Evolutionary conservation across 2,329 filamentous ascomycete species (phyloP).

Genomic region (Paraphoma chrysanthemicola): DNA sequence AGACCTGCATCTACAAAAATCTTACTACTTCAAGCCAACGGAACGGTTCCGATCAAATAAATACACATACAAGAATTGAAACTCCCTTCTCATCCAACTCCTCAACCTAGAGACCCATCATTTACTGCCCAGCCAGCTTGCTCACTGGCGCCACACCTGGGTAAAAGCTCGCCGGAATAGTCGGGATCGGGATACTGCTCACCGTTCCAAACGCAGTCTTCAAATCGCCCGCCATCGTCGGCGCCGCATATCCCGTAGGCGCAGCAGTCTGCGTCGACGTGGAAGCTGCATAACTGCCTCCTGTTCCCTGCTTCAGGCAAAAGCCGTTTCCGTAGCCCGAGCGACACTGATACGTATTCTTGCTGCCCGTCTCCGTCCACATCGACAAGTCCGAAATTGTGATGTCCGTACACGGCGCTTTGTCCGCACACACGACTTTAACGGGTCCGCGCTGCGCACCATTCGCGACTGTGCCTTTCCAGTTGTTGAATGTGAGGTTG

Average conservation of each 20-base stretch:
- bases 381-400: slow-evolving; percentile 60
- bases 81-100: neutral
- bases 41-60: too few species aligned
- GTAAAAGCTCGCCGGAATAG: slow-evolving; percentile 50
- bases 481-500: slow-evolving; percentile 63
- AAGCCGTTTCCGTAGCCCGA: slow-evolving; percentile 58
- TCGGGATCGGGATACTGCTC: slow-evolving; percentile 51
- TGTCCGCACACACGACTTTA: slow-evolving; percentile 59
- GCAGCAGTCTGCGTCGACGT: slow-evolving; percentile 45
- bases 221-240: slow-evolving; percentile 46
- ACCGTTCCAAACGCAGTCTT: slow-evolving; percentile 38
- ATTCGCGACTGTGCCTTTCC: slow-evolving; percentile 62
- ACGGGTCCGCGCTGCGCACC: slow-evolving; percentile 61
- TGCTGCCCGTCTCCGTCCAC: slow-evolving; percentile 57
- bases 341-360: slow-evolving; percentile 55
- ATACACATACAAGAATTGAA: neutral
- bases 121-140: slow-evolving; percentile 25
- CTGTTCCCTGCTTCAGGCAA: slow-evolving; percentile 51
- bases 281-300: slow-evolving; percentile 36
- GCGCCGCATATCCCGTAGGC: slow-evolving; percentile 48
- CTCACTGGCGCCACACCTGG: slow-evolving; percentile 45
- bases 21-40: too few species aligned
- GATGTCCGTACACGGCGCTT: slow-evolving; percentile 61
- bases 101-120: too few species aligned
- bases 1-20: too few species aligned